phyloP scores from a whole-genome alignment of 179 eudicot species.

The Pouteria campechiana region DNA sequence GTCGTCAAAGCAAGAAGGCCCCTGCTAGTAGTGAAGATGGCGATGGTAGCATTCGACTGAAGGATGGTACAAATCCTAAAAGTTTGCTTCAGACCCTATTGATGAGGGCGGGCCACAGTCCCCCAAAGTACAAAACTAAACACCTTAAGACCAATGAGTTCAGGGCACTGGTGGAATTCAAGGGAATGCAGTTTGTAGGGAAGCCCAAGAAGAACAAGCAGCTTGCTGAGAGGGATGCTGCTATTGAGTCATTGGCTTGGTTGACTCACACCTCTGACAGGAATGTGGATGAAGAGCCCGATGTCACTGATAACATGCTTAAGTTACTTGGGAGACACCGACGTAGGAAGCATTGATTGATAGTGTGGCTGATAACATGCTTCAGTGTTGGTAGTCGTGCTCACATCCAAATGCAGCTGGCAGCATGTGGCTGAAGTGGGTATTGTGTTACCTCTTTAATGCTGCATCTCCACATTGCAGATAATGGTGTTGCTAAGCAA shows the following conservation, averaged over 20 bases:
- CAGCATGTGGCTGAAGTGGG: too few relatives aligned
- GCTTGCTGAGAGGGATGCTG: slow-evolving; percentile 91
- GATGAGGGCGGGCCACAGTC: slow-evolving; percentile 97
- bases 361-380: too few relatives aligned
- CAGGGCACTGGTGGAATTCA: slow-evolving; percentile 89
- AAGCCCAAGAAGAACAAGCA: slow-evolving; percentile 85
- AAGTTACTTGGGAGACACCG: slow-evolving; percentile 76
- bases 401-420: too few relatives aligned
- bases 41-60: slow-evolving; percentile 48
- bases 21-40: slow-evolving; percentile 29
- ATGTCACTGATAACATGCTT: slow-evolving; percentile 93
- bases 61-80: slow-evolving; percentile 95
- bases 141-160: slow-evolving; percentile 93
- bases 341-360: slow-evolving; percentile 21
- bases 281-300: slow-evolving; percentile 41
- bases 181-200: slow-evolving; percentile 97
- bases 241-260: slow-evolving; percentile 92
- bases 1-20: slow-evolving; percentile 70
- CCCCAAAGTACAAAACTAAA: slow-evolving; percentile 92
- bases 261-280: slow-evolving; percentile 73
- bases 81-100: slow-evolving; percentile 90
- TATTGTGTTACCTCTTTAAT: too few relatives aligned
- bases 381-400: too few relatives aligned
- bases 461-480: too few relatives aligned
- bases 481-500: too few relatives aligned